Percentiles rank a stretch among this genome's conserved stretches.
phyloP scores from a whole-genome alignment of 2,329 filamentous ascomycete genomes.

The Microascus cirrosus region DNA sequence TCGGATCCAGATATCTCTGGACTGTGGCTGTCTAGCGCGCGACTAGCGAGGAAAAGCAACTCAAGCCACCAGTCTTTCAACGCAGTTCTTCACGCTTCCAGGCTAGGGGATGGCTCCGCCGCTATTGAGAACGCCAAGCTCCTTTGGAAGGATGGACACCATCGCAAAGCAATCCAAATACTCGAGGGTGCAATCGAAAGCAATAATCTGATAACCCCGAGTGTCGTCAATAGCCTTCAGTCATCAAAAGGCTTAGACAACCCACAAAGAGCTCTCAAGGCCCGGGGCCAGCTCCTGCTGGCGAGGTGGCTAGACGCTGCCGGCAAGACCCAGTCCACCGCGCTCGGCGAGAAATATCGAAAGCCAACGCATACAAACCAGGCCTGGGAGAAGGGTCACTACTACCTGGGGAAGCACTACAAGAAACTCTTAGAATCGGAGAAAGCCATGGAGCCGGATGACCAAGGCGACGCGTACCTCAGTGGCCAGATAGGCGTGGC shows the following conservation, averaged over 20 bases:
- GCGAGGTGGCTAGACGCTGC: constrained; percentile 95
- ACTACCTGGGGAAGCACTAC: constrained; percentile 94
- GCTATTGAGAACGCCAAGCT: constrained; percentile 91
- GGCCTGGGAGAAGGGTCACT: constrained; percentile 93
- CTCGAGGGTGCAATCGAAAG: constrained; percentile 76
- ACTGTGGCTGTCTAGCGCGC: constrained; percentile 76
- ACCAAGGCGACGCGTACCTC: constrained; percentile 66
- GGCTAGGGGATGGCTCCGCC: constrained; percentile 73
- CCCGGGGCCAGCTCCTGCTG: constrained; percentile 73
- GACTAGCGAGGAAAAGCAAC: constrained; percentile 75
- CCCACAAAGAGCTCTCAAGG: constrained; percentile 52
- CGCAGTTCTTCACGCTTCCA: constrained; percentile 78
- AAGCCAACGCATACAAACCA: constrained; percentile 59
- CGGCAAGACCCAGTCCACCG: constrained; percentile 80
- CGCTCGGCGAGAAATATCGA: constrained; percentile 73
- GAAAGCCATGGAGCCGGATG: constrained; percentile 61
- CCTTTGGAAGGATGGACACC: constrained; percentile 86
- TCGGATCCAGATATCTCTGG: constrained; percentile 65
- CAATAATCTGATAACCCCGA: constrained; percentile 25
- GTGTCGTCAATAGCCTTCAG: background rate
- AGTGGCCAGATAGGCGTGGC: constrained; percentile 78
- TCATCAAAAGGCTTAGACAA: constrained; percentile 21
- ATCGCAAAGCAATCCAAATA: constrained; percentile 87
- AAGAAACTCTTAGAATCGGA: constrained; percentile 91
- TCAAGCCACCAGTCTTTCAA: constrained; percentile 84